Evolutionary conservation across 139 green algal genomes (phyloP), one percentile per base, ranked within the genome.

Genomic region (Bryopsis sp.): DNA sequence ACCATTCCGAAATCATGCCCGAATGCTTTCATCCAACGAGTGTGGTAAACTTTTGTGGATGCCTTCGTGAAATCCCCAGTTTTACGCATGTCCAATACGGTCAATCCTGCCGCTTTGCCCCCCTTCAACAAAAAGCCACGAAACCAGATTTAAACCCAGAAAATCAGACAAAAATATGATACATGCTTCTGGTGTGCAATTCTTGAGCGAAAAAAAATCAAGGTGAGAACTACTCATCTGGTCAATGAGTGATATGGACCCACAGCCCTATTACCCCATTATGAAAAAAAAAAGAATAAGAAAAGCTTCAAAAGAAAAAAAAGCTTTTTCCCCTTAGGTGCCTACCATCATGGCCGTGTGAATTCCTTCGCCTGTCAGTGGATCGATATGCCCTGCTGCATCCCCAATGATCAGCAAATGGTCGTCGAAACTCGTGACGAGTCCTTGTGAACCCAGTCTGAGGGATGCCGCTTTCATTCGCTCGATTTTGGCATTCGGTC

Each of bases 261-360:
- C n/a, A n/a, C n/a, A n/a, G n/a, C n/a, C n/a, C n/a, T n/a, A 54
- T 11, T 54, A 54, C 43, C 43, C 11, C 43, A 54, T 54, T 54
- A 54, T 54, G 43, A 54, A 19, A 54, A 11, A 19, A 11, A 54
- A 54, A 54, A 54, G 11, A 19, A 11, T 54, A 19, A 26, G 43
- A 33, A 11, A 22, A 24, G 57, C 26, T 43, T 11, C 57, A 67
- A 48, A 24, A 67, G 59, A 48, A 5, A 26, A 11, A 11, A 11
- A 54, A 54, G 43, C 43, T 48, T 47, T 3, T 2, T 5, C 3
- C 28, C n/a, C 35, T 43, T 38, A 4, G 19, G 4, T 4, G 35
- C 74, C 38, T 31, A 77, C 76, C 87, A 96, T 94, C 80, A 96
- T 95, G 72, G 89, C 89, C 3, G 89, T 96, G 84, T 96, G 89